Base-by-base conservation (phyloP, 257 asterid genomes). In the Solanum piurae region DNA sequence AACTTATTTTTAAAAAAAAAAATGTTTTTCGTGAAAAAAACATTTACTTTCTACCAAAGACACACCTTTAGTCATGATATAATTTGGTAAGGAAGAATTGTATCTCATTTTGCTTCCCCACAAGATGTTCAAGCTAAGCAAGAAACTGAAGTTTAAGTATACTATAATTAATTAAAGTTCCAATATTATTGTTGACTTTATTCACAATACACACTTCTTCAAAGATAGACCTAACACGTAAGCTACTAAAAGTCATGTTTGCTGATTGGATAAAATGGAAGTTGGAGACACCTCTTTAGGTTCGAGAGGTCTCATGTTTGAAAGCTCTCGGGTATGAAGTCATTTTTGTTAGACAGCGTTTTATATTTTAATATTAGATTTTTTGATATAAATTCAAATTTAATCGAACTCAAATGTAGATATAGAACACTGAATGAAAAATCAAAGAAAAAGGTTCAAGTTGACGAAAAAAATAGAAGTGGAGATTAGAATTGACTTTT, bases 321-420 rank as follows among this genome's bases (percentile, higher is more conserved):
- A 16, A 23, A 6, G 0, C 6, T 1, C 0, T 52, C 18, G 1
- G 23, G 4, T 52, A 52, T 16, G 23, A 16, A 49, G n/a, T 16
- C 3, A 6, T 7, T 0, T 49, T 52, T 14, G 23, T 5, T 16
- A 18, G n/a, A 6, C 1, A 18, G 8, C 4, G 6, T 18, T 52
- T 52, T 52, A 52, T 2, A 3, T 1, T 52, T 6, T 16, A 6
- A 52, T 52, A 18, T 52, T 52, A 1, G 0, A 52, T 0, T 52
- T 16, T 1, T 0, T 42, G 0, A 16, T 2, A 3, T 1, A 6
- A 1, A 16, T 52, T 18, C 0, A 52, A 52, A 2, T 52, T 16
- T 52, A 52, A 0, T 16, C 1, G 0, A 0, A 52, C 0, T 52
- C 0, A 8, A 52, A 52, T 52, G 0, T 16, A 14, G 1, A 0